Evolutionary conservation across 768 basidiomycete species (phyloP), one percentile per base, ranked within the genome.

Genomic region (Suillus ampliporus): DNA sequence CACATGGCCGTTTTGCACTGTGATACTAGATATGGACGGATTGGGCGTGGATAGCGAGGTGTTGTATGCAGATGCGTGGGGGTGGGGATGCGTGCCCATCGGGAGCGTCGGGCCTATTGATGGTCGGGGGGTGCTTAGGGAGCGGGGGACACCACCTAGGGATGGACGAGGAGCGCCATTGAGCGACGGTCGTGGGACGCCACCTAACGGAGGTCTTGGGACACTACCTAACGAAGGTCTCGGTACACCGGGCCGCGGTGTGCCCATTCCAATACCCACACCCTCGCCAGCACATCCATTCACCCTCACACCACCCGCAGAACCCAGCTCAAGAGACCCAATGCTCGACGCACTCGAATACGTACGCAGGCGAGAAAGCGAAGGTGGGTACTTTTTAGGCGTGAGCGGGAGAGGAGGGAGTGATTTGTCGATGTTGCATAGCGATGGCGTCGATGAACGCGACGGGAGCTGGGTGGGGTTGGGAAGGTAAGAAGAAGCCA

Each of bases 371-470:
- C 78, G 69, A 34, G 3, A 68, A 60, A 28, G 59, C 41, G 28
- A 68, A 68, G 9, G 54, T 9, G 74, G 64, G 48, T 71, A 70
- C 48, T 71, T 75, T 37, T 58, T 26, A 5, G 0, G 61, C 21
- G 50, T 50, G 6, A 59, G 63, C 23, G 54, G 77, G n/a, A 77
- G 67, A 35, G 77, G 74, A 0, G 77, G 77, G 7, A 77, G 71
- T 0, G 61, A 60, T 65, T 77, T 77, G 59, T 77, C 74, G 15
- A 71, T 65, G 28, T 75, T 61, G 38, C 65, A 67, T 0, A 21
- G 17, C 14, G 31, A 50, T 61, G 5, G 57, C 60, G n/a, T 78
- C 74, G 48, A 66, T 60, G n/a, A 79, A 77, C 5, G 79, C 79
- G 13, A 70, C 50, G 11, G 78, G 78, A 64, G 76, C 61, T n/a